phyloP scores from a whole-genome alignment of 805 yeast species.

The Starmerella apis region DNA sequence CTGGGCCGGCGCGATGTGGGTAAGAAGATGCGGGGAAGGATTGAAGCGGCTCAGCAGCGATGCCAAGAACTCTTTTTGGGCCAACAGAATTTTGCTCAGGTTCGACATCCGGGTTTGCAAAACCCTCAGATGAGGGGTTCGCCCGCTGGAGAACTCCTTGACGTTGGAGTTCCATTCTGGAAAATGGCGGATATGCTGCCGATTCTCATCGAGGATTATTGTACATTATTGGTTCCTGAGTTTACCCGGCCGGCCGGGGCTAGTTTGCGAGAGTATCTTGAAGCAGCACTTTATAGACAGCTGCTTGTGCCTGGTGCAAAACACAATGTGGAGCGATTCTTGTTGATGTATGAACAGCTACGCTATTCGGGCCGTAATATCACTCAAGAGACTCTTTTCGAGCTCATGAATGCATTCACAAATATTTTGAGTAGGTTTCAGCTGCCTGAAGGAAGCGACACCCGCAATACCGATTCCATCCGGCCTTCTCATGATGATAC shows the following conservation, averaged over 20 bases:
- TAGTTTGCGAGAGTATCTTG: slow-evolving; percentile 47
- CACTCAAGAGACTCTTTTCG: slow-evolving; percentile 47
- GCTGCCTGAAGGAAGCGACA: slow-evolving; percentile 1
- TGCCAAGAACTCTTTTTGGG: slow-evolving; percentile 16
- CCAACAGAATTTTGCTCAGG: slow-evolving; percentile 16
- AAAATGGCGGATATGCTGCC: slow-evolving; percentile 27
- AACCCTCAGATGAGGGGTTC: slow-evolving; percentile 17
- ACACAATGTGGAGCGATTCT: slow-evolving; percentile 30
- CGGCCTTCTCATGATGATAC: neutral
- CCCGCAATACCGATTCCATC: neutral
- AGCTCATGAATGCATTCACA: slow-evolving; percentile 41
- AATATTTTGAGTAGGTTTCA: slow-evolving; percentile 16
- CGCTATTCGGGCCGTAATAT: slow-evolving; percentile 57
- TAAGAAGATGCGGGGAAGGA: slow-evolving; percentile 34
- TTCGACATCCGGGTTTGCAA: slow-evolving; percentile 24
- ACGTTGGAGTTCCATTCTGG: slow-evolving; percentile 25
- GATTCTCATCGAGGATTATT: slow-evolving; percentile 23
- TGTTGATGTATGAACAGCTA: slow-evolving; percentile 52
- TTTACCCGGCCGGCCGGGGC: slow-evolving; percentile 35
- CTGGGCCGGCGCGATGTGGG: slow-evolving; percentile 57
- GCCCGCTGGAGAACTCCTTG: neutral
- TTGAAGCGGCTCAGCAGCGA: slow-evolving; percentile 33
- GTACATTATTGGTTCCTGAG: slow-evolving; percentile 29
- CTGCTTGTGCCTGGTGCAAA: slow-evolving; percentile 16
- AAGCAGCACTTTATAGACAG: slow-evolving; percentile 31